Conservation (phyloP, 345 rosid genomes). For the Erucastrum elatum region DNA sequence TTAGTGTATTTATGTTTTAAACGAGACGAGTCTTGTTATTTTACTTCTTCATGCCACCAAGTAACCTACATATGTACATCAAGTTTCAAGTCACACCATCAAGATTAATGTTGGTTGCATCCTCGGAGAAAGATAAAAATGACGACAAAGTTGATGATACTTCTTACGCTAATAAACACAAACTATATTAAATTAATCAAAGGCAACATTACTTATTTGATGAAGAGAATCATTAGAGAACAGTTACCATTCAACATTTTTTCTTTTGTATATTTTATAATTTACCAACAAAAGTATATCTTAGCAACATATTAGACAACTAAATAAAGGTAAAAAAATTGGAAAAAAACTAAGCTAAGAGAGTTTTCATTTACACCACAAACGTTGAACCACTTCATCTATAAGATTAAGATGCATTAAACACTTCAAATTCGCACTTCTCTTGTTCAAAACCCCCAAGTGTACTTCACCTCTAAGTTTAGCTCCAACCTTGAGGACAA, state of each 20-base stretch:
- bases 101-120: neutral
- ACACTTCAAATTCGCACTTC: slow-evolving; percentile 28
- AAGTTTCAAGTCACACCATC: neutral
- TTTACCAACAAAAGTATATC: too few relatives aligned
- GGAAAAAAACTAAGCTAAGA: neutral
- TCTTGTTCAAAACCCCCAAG: slow-evolving; percentile 29
- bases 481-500: slow-evolving; percentile 21
- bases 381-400: slow-evolving; percentile 22
- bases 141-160: slow-evolving; percentile 24
- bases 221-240: neutral
- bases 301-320: too few relatives aligned
- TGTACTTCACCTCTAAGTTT: slow-evolving; percentile 37
- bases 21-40: neutral
- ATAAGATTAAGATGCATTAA: slow-evolving; percentile 22
- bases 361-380: slow-evolving; percentile 29
- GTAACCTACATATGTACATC: neutral
- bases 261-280: too few relatives aligned
- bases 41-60: neutral
- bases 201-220: neutral
- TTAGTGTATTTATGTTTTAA: too few relatives aligned
- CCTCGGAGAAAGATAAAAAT: slow-evolving; percentile 8
- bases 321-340: neutral
- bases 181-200: neutral
- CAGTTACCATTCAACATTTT: neutral
- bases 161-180: slow-evolving; percentile 19